Conservation (phyloP, 2,329 filamentous ascomycete species). For the Calycina herbarum region DNA sequence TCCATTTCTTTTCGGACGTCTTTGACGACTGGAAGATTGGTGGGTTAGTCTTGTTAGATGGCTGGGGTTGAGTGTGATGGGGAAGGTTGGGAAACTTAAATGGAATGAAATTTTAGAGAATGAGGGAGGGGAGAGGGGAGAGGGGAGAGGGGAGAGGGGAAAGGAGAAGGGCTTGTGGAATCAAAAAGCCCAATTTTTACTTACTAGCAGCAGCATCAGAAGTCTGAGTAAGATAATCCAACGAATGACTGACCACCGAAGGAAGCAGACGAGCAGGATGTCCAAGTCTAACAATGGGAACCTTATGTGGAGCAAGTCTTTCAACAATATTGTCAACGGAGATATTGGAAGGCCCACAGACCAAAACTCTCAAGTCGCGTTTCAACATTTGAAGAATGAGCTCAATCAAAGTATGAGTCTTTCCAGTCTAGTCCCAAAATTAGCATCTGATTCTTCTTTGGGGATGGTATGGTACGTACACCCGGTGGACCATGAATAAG, state of each 20-base stretch:
- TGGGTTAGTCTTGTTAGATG: neutral
- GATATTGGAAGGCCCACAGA: conserved; percentile 97
- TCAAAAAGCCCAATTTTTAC: neutral
- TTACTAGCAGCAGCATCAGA: conserved; percentile 76
- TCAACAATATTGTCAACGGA: conserved; percentile 98
- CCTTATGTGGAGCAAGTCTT: conserved; percentile 71
- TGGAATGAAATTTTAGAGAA: neutral
- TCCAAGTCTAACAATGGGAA: conserved; percentile 85
- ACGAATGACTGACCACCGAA: conserved; percentile 82
- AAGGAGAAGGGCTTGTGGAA: neutral
- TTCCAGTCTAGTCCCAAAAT: conserved; percentile 81
- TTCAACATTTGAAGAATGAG: conserved; percentile 87
- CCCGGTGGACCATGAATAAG: conserved; percentile 94
- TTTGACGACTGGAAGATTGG: conserved; percentile 59
- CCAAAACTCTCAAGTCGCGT: conserved; percentile 71
- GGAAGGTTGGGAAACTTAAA: neutral
- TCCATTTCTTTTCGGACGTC: conserved; percentile 94
- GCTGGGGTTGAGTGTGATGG: neutral
- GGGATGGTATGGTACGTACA: no score
- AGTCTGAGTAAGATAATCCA: conserved; percentile 87
- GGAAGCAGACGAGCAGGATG: conserved; percentile 90
- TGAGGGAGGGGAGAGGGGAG: no score
- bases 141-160: no score
- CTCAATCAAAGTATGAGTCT: conserved; percentile 95
- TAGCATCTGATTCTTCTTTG: no score